phyloP scores from a whole-genome alignment of 306 rosid species.

The Corylus heterophylla region DNA sequence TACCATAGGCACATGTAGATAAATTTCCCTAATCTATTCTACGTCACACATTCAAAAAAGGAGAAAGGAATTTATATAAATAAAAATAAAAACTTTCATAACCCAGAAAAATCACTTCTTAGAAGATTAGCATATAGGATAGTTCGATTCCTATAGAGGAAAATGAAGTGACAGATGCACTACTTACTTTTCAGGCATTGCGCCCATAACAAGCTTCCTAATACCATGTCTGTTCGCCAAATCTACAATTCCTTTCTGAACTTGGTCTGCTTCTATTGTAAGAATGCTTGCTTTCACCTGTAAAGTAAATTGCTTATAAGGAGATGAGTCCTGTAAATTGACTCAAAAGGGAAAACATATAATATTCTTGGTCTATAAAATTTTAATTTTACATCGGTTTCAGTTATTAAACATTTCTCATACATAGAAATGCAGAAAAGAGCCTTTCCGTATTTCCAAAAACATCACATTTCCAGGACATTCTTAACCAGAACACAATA shows the following conservation, averaged over 20 bases:
- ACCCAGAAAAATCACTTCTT: not conserved
- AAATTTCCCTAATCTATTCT: not conserved
- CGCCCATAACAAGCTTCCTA: constrained; percentile 83
- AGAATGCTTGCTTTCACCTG: constrained; percentile 64
- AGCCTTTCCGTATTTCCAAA: not conserved
- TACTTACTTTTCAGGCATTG: constrained; percentile 65
- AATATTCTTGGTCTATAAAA: not conserved
- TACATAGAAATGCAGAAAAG: not conserved
- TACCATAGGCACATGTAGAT: not conserved
- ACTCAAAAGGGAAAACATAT: not conserved
- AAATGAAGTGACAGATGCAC: constrained; percentile 11
- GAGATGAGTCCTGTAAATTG: constrained; percentile 7
- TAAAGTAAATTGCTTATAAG: constrained; percentile 21
- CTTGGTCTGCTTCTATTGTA: constrained; percentile 57
- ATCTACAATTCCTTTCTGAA: constrained; percentile 79
- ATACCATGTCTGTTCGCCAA: constrained; percentile 49
- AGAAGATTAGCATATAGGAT: not conserved
- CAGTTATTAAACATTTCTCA: not conserved
- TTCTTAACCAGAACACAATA: not conserved
- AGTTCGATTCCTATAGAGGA: constrained; percentile 10
- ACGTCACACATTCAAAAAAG: too few species aligned
- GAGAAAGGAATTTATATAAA: not conserved
- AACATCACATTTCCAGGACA: not conserved
- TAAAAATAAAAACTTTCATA: not conserved
- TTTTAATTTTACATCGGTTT: not conserved